phyloP scores from a whole-genome alignment of 345 rosid species.

The Salix koriyanagi region DNA sequence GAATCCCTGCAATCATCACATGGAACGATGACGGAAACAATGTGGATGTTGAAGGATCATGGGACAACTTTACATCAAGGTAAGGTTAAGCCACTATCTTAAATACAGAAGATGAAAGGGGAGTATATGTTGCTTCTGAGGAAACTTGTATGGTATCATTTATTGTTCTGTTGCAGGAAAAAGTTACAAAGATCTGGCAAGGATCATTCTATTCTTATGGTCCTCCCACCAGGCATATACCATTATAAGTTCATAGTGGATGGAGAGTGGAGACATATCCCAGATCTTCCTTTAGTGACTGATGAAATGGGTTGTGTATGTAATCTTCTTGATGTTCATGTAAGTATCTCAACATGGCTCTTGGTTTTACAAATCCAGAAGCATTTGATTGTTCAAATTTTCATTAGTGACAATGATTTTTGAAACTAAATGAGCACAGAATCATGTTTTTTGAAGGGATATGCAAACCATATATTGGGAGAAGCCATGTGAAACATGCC shows the following conservation, averaged over 20 bases:
- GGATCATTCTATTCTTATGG: conserved; percentile 74
- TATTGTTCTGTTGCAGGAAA: conserved; percentile 48
- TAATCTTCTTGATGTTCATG: conserved; percentile 81
- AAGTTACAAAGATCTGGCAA: conserved; percentile 69
- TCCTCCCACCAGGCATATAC: conserved; percentile 72
- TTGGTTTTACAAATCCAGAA: background rate
- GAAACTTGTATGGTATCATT: background rate
- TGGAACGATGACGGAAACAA: conserved; percentile 90
- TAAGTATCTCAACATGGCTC: conserved; percentile 33
- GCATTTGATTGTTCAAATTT: background rate
- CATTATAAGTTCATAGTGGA: conserved; percentile 88
- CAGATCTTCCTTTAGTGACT: conserved; percentile 71
- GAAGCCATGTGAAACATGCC: background rate
- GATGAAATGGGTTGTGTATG: conserved; percentile 64
- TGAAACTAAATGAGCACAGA: background rate
- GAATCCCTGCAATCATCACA: conserved; percentile 69
- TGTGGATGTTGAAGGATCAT: conserved; percentile 84
- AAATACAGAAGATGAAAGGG: background rate
- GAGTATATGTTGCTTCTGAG: background rate
- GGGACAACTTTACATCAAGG: conserved; percentile 92
- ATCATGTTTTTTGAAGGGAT: background rate
- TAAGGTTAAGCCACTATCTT: conserved; percentile 10
- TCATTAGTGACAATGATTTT: background rate
- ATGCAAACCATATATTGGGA: background rate
- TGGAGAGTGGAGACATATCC: conserved; percentile 71